Conservation (phyloP, 2,329 filamentous ascomycete genomes). For the Trichoderma semiorbis region DNA sequence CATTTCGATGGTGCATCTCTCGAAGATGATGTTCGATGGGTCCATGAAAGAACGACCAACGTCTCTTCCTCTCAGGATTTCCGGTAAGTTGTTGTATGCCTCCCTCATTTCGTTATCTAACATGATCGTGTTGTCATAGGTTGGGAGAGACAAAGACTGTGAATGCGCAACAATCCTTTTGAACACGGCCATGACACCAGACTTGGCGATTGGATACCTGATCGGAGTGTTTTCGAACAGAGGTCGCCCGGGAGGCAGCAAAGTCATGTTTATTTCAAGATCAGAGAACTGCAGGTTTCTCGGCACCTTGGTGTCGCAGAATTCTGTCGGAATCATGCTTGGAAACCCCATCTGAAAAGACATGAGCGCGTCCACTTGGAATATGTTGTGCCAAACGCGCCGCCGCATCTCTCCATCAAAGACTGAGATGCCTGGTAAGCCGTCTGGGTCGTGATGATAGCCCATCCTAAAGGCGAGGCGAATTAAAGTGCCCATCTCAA, state of each 20-base stretch:
- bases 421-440: neutral
- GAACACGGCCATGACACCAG: slow-evolving; percentile 1
- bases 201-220: neutral
- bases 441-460: neutral
- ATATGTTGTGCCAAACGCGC: neutral
- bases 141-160: neutral
- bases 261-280: neutral
- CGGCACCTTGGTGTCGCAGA: slow-evolving; percentile 9
- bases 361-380: slow-evolving; percentile 3
- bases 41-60: neutral
- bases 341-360: slow-evolving; percentile 8
- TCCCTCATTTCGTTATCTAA: neutral
- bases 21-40: neutral
- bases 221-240: neutral
- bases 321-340: slow-evolving; percentile 6
- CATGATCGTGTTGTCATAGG: neutral
- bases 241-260: neutral
- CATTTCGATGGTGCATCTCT: neutral
- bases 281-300: slow-evolving; percentile 3
- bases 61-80: neutral
- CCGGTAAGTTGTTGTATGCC: neutral
- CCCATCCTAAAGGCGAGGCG: slow-evolving; percentile 8
- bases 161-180: slow-evolving; percentile 9
- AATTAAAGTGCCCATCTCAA: slow-evolving; percentile 3
- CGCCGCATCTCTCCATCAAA: slow-evolving; percentile 12